These are phyloP conservation scores for Penicillium longicatenatum DNA, from an alignment of 495 filamentous ascomycete genomes.

Conservation along the genomic window DNA sequence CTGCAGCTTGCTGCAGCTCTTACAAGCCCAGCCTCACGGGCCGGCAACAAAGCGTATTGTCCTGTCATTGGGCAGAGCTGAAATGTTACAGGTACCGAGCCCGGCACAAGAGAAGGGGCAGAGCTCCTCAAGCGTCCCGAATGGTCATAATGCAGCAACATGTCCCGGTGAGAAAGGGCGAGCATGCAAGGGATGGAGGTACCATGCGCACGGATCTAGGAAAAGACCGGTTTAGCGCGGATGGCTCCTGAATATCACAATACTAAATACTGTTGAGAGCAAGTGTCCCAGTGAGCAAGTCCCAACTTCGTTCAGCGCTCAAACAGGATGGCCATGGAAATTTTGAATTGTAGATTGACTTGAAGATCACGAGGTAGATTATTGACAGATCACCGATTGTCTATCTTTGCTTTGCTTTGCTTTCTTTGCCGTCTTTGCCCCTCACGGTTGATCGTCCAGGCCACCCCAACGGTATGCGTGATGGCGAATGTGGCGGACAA, in stretches of 20 bases:
- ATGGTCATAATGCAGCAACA: slow-evolving; percentile 8
- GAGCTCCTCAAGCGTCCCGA: slow-evolving; percentile 9
- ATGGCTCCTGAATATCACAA: slow-evolving; percentile 4
- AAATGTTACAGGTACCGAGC: slow-evolving; percentile 8
- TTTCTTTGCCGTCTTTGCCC: not conserved
- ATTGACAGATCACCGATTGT: not conserved
- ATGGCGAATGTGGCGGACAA: slow-evolving; percentile 24
- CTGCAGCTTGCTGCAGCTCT: slow-evolving; percentile 11
- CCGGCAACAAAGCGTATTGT: slow-evolving; percentile 12
- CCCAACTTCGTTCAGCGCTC: not conserved
- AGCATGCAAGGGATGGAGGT: slow-evolving; percentile 23
- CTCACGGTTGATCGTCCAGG: not conserved
- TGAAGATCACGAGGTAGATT: not conserved
- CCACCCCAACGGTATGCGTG: slow-evolving; percentile 16
- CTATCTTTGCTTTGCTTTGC: not conserved
- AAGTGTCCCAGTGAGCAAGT: not conserved
- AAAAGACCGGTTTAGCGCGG: not conserved
- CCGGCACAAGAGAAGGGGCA: not conserved
- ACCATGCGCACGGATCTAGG: slow-evolving; percentile 16
- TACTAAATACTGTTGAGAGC: not conserved
- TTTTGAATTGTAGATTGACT: not conserved
- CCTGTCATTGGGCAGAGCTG: not conserved
- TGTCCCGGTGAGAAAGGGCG: slow-evolving; percentile 5
- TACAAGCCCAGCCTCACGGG: slow-evolving; percentile 7
- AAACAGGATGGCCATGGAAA: not conserved